Evolutionary conservation across 371 early-diverging fungal species (phyloP).

Genomic region (Mucor mucedo): DNA sequence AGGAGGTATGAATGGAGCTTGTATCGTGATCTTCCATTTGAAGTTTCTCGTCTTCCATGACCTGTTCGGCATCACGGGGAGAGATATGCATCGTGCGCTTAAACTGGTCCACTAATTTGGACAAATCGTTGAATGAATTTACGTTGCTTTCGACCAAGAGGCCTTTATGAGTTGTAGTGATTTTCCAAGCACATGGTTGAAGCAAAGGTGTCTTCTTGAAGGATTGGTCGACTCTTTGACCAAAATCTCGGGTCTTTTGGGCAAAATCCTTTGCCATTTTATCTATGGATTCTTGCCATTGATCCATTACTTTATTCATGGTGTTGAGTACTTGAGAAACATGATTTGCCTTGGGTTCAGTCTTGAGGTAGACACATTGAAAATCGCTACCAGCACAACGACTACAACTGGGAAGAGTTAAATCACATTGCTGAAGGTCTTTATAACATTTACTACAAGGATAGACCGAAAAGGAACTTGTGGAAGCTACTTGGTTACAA

Average conservation of each 20-base stretch:
- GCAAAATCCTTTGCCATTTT: constrained; percentile 34
- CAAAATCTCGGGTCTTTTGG: constrained; percentile 32
- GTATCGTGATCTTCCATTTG: constrained; percentile 18
- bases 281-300: constrained; percentile 42
- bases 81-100: constrained; percentile 25
- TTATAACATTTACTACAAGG: constrained; percentile 51
- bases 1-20: constrained; percentile 24
- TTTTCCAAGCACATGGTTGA: constrained; percentile 51
- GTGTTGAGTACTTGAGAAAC: constrained; percentile 42
- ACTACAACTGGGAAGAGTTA: constrained; percentile 40
- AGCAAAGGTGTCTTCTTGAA: constrained; percentile 46
- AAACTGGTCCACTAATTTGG: constrained; percentile 41
- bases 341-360: constrained; percentile 50
- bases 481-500: constrained; percentile 23
- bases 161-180: constrained; percentile 33
- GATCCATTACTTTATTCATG: constrained; percentile 50
- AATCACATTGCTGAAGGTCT: constrained; percentile 48
- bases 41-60: neutral
- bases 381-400: constrained; percentile 39
- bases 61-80: constrained; percentile 7
- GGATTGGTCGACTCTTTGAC: constrained; percentile 8
- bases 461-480: constrained; percentile 37
- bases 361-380: constrained; percentile 36
- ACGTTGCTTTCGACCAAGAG: constrained; percentile 45
- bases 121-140: constrained; percentile 38